Evolutionary conservation across 2,329 filamentous ascomycete species (phyloP).

Genomic region (Chrysoporthe cubensis): DNA sequence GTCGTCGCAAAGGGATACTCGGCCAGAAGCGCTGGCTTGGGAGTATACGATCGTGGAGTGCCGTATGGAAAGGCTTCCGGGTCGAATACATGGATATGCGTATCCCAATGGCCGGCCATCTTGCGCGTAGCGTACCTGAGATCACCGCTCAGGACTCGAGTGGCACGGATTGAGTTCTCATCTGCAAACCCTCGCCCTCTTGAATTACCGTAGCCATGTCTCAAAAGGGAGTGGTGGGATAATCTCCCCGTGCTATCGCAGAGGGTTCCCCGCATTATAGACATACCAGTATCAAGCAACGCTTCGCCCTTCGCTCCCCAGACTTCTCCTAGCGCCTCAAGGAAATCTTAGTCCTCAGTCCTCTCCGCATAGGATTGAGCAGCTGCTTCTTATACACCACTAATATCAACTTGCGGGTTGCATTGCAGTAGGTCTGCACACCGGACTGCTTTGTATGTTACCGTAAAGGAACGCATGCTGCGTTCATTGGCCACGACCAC

Average conservation of each 20-base stretch:
- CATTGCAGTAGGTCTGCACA: not conserved
- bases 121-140: not conserved
- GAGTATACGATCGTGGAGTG: slow-evolving; percentile 33
- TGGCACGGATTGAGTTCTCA: not conserved
- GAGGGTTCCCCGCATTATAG: not conserved
- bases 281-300: not conserved
- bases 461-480: not conserved
- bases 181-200: too few species aligned
- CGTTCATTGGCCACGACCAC: not conserved
- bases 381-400: not conserved
- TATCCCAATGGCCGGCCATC: slow-evolving; percentile 27
- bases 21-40: slow-evolving; percentile 30
- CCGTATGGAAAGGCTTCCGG: slow-evolving; percentile 31
- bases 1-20: slow-evolving; percentile 32
- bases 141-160: not conserved
- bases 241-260: not conserved
- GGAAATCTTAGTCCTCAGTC: too few species aligned
- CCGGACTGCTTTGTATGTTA: not conserved
- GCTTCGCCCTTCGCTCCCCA: too few species aligned
- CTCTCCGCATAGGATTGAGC: not conserved
- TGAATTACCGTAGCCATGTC: not conserved
- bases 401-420: not conserved
- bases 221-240: not conserved
- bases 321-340: too few species aligned
- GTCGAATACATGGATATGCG: slow-evolving; percentile 33